phyloP scores from a whole-genome alignment of 176 grass and related monocot species.

The Rhynchospora breviuscula region DNA sequence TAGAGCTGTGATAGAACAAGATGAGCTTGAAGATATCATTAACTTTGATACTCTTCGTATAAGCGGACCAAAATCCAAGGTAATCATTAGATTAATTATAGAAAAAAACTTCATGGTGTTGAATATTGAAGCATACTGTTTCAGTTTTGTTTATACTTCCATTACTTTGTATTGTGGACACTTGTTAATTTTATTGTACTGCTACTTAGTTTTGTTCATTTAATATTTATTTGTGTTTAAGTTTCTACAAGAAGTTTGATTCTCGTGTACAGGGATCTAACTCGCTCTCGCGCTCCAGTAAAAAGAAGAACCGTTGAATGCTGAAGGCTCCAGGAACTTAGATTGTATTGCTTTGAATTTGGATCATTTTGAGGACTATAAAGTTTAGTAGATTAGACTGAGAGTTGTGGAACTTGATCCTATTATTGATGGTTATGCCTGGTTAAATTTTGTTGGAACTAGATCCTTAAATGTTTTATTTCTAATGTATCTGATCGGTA shows the following conservation, averaged over 20 bases:
- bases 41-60: conserved; percentile 19
- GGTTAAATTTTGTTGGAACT: neutral
- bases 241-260: neutral
- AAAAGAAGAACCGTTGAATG: neutral
- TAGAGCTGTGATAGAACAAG: conserved; percentile 17
- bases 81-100: neutral
- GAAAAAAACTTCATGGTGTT: neutral
- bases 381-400: neutral
- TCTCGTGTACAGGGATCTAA: conserved; percentile 7
- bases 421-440: neutral
- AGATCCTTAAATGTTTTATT: neutral
- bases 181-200: neutral
- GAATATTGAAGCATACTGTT: neutral
- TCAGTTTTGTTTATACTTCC: neutral
- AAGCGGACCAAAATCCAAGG: conserved; percentile 6
- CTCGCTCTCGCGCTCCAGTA: neutral
- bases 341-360: neutral
- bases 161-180: neutral
- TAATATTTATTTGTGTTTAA: neutral
- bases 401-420: neutral
- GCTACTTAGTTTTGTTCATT: neutral
- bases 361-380: neutral
- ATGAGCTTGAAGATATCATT: conserved; percentile 17
- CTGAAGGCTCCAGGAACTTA: neutral
- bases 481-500: neutral